Evolutionary conservation across 2,329 filamentous ascomycete species (phyloP), one percentile per base, ranked within the genome.

Genomic region (Fusarium nisikadoi): DNA sequence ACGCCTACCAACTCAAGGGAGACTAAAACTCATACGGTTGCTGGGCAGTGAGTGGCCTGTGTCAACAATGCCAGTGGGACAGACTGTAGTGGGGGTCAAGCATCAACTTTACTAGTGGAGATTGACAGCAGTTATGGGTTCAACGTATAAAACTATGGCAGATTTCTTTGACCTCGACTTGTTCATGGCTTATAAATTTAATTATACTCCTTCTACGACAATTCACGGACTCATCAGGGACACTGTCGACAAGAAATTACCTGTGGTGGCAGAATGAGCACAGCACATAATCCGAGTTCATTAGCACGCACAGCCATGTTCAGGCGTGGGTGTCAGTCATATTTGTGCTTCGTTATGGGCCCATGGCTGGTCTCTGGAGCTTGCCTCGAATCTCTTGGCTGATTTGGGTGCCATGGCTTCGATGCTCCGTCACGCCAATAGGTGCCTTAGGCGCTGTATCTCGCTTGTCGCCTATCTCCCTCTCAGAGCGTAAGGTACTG

Each of bases 391-490:
- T 29, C 19, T 27, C 12, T 2, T 20, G 17, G 25, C 19, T 45
- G 25, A 27, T 27, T 13, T 9, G 17, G 5, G 20, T 14, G 23
- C 42, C 42, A 6, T n/a, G 6, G n/a, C n/a, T 23, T 42, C 17
- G 10, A 10, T 9, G 6, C 14, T 23, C 14, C 23, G 6, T 23
- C 23, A 43, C 16, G 12, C 5, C 10, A 25, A 43, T 12, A 4
- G 10, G 3, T 25, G 5, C 23, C 23, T 7, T 2, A 4, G 16
- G 4, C 13, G 3, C 19, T 29, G 13, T 16, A 3, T 8, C 11
- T 43, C 6, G 5, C 10, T 7, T 8, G 16, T 1, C 19, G 11
- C 8, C 16, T 6, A 43, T 25, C 16, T 25, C 16, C 6, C n/a
- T 43, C 10, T 4, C 16, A 3, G 23, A 3, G 23, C 7, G 23